phyloP scores from a whole-genome alignment of 495 filamentous ascomycete genomes.

The Astrocystis sublimbata region DNA sequence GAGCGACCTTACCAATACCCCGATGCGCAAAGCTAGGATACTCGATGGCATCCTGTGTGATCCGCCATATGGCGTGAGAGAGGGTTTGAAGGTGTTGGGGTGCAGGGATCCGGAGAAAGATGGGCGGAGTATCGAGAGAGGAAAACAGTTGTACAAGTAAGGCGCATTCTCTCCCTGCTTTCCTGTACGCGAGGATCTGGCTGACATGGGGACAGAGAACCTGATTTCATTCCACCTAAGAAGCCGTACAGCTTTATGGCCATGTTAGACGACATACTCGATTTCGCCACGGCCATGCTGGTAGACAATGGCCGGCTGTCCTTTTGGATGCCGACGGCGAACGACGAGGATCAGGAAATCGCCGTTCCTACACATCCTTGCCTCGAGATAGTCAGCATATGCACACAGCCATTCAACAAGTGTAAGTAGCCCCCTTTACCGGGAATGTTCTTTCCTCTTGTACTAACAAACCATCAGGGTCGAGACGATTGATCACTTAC shows the following conservation, averaged over 20 bases:
- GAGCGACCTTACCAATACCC: slow-evolving; percentile 87
- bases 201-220: slow-evolving; percentile 50
- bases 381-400: slow-evolving; percentile 74
- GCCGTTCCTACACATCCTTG: slow-evolving; percentile 74
- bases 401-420: slow-evolving; percentile 83
- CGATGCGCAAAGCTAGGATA: slow-evolving; percentile 61
- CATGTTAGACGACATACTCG: slow-evolving; percentile 84
- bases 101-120: slow-evolving; percentile 64
- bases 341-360: slow-evolving; percentile 71
- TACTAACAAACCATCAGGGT: slow-evolving; percentile 57
- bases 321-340: slow-evolving; percentile 97
- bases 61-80: slow-evolving; percentile 95
- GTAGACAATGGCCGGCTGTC: slow-evolving; percentile 80
- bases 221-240: slow-evolving; percentile 85
- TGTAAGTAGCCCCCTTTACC: slow-evolving; percentile 54
- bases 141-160: slow-evolving; percentile 69
- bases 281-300: slow-evolving; percentile 75
- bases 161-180: slow-evolving; percentile 21
- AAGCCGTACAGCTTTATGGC: slow-evolving; percentile 86
- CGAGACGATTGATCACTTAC: slow-evolving; percentile 84
- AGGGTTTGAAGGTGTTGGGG: slow-evolving; percentile 86
- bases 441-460: slow-evolving; percentile 3
- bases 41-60: slow-evolving; percentile 96
- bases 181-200: background rate
- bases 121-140: slow-evolving; percentile 64